Evolutionary conservation across 2,329 filamentous ascomycete genomes (phyloP).

Genomic region (Sporothrix brasiliensis): DNA sequence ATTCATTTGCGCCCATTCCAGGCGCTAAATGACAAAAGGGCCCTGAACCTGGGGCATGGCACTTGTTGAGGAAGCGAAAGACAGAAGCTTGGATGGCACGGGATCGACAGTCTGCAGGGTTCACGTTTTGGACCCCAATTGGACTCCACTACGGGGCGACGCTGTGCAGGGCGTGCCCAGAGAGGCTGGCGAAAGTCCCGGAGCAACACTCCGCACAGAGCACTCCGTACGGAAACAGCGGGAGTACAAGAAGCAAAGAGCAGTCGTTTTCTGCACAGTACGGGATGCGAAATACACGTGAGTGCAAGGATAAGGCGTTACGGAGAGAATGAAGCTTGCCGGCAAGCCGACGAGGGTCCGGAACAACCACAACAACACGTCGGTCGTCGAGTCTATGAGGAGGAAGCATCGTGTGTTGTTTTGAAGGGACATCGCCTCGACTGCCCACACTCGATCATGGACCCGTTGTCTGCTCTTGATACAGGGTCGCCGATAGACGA

Average conservation of each 20-base stretch:
- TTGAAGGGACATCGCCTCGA: neutral
- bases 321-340: neutral
- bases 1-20: neutral
- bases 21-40: neutral
- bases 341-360: neutral
- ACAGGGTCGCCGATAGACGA: neutral
- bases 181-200: too few species aligned
- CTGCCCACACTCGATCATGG: neutral
- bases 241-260: too few species aligned
- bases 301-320: neutral
- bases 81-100: conserved; percentile 4
- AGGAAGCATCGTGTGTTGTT: conserved; percentile 3
- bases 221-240: too few species aligned
- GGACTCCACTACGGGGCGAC: conserved; percentile 1
- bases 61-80: neutral
- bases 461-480: conserved; percentile 8
- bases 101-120: conserved; percentile 31
- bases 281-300: neutral
- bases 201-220: too few species aligned
- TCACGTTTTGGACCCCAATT: conserved; percentile 9
- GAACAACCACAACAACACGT: neutral
- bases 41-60: neutral
- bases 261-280: too few species aligned
- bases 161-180: too few species aligned
- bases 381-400: neutral